Evolutionary conservation across 2,329 filamentous ascomycete species (phyloP), one percentile per base, ranked within the genome.

Genomic region (Fusarium keratoplasticum): DNA sequence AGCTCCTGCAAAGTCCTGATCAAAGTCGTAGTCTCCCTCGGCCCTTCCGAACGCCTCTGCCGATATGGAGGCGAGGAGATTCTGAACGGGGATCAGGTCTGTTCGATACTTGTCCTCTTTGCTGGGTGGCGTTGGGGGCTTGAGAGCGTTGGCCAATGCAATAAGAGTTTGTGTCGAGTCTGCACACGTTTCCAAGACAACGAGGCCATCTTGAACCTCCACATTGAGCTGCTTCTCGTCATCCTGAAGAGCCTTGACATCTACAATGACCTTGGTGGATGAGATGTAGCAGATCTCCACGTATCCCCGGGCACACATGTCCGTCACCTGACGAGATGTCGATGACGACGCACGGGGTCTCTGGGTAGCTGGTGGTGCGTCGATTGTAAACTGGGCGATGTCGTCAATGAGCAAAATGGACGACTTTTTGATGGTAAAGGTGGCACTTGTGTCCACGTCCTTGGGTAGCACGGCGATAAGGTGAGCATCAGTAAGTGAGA

Each of bases 131-230:
- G 91, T 92, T 1, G 96, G 96, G 6, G 96, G 96, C 40, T 92
- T 91, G 6, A 99, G 87, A 1, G 93, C 95, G 77, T 93, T 94
- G 18, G 95, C 84, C 47, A 97, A 88, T 2, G 89, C 88, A 61
- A 98, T 92, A 16, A 99, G 87, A 0, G 96, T 99, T 81, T 98
- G 95, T 0, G 95, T 98, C 2, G 96, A 99, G 82, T 99, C 96
- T 33, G 96, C 96, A 78, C 97, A 99, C 1, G 95, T 97, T 82
- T 99, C 96, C 8, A 99, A 85, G 36, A 99, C 92, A 62, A 99
- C 87, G 2, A 99, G 87, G 73, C 97, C 93, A 78, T 98, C 95
- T 70, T 91, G 91, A 55, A 98, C 85, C 72, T 97, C 94, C 1
- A 98, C 87, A 75, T 96, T 92, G 16, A 98, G 83, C 44, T 90